A percentile compares a stretch with the other conserved stretches of the same genome.
Evolutionary conservation across 108 stramenopile species (phyloP).

Genomic region (Cylindrotheca fusiformis): DNA sequence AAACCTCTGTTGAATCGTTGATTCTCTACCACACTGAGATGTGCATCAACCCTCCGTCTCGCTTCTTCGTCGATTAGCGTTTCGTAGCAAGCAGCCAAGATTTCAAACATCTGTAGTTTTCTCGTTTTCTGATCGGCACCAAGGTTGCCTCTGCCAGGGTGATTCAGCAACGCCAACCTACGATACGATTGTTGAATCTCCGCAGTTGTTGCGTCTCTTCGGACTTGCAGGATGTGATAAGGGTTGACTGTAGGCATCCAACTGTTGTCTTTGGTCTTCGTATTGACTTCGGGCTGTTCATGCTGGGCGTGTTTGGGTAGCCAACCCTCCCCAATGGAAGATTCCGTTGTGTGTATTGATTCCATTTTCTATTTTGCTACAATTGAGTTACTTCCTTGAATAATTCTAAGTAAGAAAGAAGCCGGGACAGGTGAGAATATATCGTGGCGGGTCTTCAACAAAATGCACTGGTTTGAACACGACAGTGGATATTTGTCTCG

Average conservation of each 20-base stretch:
- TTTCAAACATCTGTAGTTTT: conserved; percentile 28
- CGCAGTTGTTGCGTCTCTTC: conserved; percentile 38
- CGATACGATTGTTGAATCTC: conserved; percentile 47
- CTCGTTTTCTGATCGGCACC: conserved; percentile 9
- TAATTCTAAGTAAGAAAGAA: no score
- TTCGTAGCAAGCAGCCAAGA: conserved; percentile 47
- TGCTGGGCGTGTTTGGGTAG: no score
- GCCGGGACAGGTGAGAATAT: no score
- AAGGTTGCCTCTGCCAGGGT: conserved; percentile 28
- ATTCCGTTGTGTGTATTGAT: no score
- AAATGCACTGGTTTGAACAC: no score
- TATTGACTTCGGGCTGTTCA: no score
- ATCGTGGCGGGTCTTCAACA: no score
- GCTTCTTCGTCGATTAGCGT: conserved; percentile 41
- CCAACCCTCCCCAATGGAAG: no score
- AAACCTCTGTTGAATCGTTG: conserved; percentile 9
- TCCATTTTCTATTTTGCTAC: no score
- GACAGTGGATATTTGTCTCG: no score
- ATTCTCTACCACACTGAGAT: conserved; percentile 25
- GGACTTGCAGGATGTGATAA: conserved; percentile 45
- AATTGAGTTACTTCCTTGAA: no score
- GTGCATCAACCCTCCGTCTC: conserved; percentile 29
- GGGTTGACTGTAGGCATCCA: conserved; percentile 41
- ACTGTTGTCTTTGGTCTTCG: no score
- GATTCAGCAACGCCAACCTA: conserved; percentile 43